Conservation (phyloP, 2,329 filamentous ascomycete genomes). For the Dryadomyces quercivorus region DNA sequence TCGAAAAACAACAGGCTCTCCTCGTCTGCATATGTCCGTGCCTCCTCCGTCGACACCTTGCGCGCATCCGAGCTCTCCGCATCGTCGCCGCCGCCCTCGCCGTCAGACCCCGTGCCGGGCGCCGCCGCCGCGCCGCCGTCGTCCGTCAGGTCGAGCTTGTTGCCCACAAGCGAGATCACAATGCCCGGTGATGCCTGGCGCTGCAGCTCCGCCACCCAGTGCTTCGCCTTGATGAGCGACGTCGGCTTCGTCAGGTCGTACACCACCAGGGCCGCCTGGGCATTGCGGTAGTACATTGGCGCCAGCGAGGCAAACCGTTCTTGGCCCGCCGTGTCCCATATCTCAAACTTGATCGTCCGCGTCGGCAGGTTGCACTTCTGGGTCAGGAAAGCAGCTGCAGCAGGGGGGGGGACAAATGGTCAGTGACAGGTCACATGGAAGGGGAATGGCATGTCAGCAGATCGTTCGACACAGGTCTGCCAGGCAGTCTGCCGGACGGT, state of each 20-base stretch:
- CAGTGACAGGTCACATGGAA: background rate
- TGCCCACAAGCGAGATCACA: constrained; percentile 92
- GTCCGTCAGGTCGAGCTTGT: constrained; percentile 83
- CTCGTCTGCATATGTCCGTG: constrained; percentile 86
- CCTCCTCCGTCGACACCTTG: constrained; percentile 84
- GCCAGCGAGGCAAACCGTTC: constrained; percentile 94
- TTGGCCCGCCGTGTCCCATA: constrained; percentile 97
- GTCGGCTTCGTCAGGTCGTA: constrained; percentile 97
- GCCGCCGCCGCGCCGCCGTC: constrained; percentile 39
- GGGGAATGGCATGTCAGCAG: background rate
- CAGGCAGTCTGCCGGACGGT: background rate
- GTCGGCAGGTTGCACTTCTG: constrained; percentile 96
- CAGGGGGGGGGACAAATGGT: constrained; percentile 3
- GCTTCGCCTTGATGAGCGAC: constrained; percentile 90
- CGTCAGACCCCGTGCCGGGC: constrained; percentile 31
- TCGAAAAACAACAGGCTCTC: constrained; percentile 93
- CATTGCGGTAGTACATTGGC: constrained; percentile 99
- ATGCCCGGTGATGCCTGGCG: constrained; percentile 92
- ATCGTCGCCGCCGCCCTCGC: constrained; percentile 46
- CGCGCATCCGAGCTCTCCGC: constrained; percentile 73
- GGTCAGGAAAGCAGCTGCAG: constrained; percentile 82
- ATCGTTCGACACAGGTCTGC: background rate
- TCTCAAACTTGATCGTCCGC: constrained; percentile 85
- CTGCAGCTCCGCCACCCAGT: constrained; percentile 97
- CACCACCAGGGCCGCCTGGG: constrained; percentile 91